Conservation (phyloP, 176 grass and related monocot genomes). For the Juncus inflexus region DNA sequence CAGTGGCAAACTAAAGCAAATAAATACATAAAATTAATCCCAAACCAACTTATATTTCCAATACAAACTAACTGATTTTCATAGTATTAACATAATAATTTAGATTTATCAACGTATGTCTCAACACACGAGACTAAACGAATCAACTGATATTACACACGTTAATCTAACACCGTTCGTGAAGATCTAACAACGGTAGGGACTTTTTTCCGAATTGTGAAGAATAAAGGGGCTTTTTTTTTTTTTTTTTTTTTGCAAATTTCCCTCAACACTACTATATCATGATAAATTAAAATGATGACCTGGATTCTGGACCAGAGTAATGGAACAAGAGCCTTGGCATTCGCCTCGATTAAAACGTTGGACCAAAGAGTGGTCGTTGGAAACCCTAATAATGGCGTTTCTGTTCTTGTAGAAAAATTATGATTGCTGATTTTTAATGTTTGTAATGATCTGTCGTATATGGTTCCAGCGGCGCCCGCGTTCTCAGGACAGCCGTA, state of each 20-base stretch:
- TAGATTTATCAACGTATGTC: too few relatives aligned
- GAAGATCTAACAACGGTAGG: too few relatives aligned
- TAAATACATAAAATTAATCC: too few relatives aligned
- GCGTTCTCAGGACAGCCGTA: constrained; percentile 82
- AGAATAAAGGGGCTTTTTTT: not conserved
- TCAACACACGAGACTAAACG: too few relatives aligned
- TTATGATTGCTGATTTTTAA: constrained; percentile 96
- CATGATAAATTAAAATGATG: constrained; percentile 15
- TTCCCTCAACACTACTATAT: not conserved
- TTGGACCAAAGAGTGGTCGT: constrained; percentile 79
- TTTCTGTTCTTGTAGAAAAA: constrained; percentile 83
- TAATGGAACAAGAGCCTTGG: constrained; percentile 87
- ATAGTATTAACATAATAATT: too few relatives aligned
- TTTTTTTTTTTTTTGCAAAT: not conserved
- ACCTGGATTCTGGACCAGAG: constrained; percentile 99
- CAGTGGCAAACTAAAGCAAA: too few relatives aligned
- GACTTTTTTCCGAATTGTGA: too few relatives aligned
- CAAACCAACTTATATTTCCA: too few relatives aligned
- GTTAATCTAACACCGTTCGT: too few relatives aligned
- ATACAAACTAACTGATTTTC: too few relatives aligned
- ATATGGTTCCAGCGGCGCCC: constrained; percentile 88
- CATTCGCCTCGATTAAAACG: constrained; percentile 79
- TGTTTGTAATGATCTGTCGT: constrained; percentile 81
- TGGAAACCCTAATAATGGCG: constrained; percentile 93
- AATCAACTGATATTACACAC: too few relatives aligned